These are phyloP conservation scores for Heterobasidion occidentale DNA, from an alignment of 1,284 basidiomycete genomes.

Conservation along the genomic window DNA sequence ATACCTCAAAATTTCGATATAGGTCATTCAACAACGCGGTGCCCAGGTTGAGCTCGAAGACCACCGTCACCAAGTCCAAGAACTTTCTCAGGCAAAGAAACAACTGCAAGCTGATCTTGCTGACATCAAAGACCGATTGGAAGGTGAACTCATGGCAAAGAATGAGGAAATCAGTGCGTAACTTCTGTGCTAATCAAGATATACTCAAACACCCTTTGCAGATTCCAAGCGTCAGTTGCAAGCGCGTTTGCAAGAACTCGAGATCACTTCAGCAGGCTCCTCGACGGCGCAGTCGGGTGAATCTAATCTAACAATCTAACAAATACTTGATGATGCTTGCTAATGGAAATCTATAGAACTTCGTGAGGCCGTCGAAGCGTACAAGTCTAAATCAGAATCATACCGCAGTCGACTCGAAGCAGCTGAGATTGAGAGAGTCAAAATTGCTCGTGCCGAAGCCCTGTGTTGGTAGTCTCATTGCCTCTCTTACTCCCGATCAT, in stretches of 20 bases:
- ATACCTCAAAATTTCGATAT: not conserved
- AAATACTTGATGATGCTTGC: not conserved
- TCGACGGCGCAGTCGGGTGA: slow-evolving; percentile 44
- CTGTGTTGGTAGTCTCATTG: slow-evolving; percentile 34
- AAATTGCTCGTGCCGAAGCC: slow-evolving; percentile 56
- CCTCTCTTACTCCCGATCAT: slow-evolving; percentile 3
- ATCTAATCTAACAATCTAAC: not conserved
- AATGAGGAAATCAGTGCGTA: slow-evolving; percentile 50
- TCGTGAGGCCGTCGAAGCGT: slow-evolving; percentile 54
- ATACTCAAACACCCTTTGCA: slow-evolving; percentile 1
- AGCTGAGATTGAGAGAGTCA: slow-evolving; percentile 61
- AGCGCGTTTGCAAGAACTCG: slow-evolving; percentile 56
- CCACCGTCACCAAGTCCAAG: slow-evolving; percentile 52
- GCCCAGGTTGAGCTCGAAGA: slow-evolving; percentile 58
- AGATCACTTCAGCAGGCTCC: slow-evolving; percentile 52
- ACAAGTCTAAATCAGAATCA: slow-evolving; percentile 55
- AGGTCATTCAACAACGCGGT: slow-evolving; percentile 65
- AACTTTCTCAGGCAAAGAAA: slow-evolving; percentile 47
- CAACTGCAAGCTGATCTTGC: slow-evolving; percentile 51
- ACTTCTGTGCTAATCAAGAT: not conserved
- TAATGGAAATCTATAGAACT: slow-evolving; percentile 29
- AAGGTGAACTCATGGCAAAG: slow-evolving; percentile 41
- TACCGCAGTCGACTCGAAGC: slow-evolving; percentile 61
- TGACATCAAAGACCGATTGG: slow-evolving; percentile 48
- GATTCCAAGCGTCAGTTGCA: slow-evolving; percentile 49